These are phyloP conservation scores for Phytophthora chlamydospora DNA, from an alignment of 352 stramenopile species.

Conservation along the genomic window DNA sequence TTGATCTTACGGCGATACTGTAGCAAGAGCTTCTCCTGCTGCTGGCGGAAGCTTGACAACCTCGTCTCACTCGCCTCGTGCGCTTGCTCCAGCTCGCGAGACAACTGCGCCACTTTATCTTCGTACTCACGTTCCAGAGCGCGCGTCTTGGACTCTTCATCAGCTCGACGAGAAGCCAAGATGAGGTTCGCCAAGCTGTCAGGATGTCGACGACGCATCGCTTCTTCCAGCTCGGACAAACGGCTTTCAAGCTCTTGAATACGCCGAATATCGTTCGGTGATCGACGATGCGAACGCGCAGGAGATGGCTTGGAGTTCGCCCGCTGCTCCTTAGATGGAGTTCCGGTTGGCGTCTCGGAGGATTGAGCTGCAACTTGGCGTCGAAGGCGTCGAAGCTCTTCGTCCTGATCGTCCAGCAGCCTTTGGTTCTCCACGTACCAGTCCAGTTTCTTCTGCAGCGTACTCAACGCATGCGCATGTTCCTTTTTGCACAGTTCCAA, in stretches of 20 bases:
- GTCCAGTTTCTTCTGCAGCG: constrained; percentile 81
- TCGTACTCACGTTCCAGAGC: constrained; percentile 45
- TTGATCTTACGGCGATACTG: constrained; percentile 72
- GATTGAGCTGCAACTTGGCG: constrained; percentile 15
- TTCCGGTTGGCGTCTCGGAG: constrained; percentile 10
- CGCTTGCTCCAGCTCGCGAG: constrained; percentile 54
- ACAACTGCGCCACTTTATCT: constrained; percentile 46
- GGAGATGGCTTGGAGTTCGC: constrained; percentile 16
- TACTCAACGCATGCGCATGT: constrained; percentile 47
- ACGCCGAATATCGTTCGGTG: constrained; percentile 61
- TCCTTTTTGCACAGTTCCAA: constrained; percentile 54
- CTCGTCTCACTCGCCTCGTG: constrained; percentile 63
- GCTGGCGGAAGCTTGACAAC: constrained; percentile 74
- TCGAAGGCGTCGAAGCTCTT: constrained; percentile 50
- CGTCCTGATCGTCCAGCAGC: constrained; percentile 81
- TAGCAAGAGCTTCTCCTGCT: constrained; percentile 77
- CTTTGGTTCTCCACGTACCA: constrained; percentile 89
- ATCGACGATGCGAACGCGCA: constrained; percentile 33
- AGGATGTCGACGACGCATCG: constrained; percentile 75
- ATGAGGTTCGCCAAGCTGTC: constrained; percentile 85
- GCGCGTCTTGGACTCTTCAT: constrained; percentile 64
- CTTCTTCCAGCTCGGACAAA: constrained; percentile 74
- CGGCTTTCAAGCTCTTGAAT: constrained; percentile 80
- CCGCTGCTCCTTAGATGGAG: constrained; percentile 24
- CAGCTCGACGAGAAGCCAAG: constrained; percentile 64